Evolutionary conservation across 2,329 filamentous ascomycete genomes (phyloP), one percentile per base, ranked within the genome.

Genomic region (Alternaria consortialis): DNA sequence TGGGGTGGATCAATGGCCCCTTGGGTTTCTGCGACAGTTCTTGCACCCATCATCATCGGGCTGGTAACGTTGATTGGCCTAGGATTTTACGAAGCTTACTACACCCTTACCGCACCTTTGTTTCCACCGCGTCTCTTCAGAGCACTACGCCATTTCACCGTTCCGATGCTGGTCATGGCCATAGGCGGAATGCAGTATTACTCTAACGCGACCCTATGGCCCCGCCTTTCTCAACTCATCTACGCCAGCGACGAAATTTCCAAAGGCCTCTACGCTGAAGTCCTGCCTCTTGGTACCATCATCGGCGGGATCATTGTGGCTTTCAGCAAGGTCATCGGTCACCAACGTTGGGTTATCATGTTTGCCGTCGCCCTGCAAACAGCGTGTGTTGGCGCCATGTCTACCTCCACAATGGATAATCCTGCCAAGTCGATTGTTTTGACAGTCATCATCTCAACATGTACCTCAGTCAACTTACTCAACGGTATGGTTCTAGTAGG

Each of bases 171-270:
- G 2, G 70, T 72, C 25, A 75, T 75, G 71, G 69, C 72, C 2
- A 73, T 75, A 17, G 71, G 69, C 2, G 70, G 71, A 0, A 74
- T 73, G 70, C 72, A 75, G 40, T 75, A 75, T 37, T 75, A 75
- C 48, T 67, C 61, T 12, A 72, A 75, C n/a, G 70, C 72, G 3
- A 75, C 72, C 1, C 60, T 75, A 2, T 75, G 70, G 71, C 62
- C 53, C 7, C 67, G 72, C 11, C 65, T 75, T 0, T 72, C 69
- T 1, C 71, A 72, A 37, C 66, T 75, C 9, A 67, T 75, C 7
- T 75, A 75, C 36, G 69, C 72, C 1, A 61, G 40, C 20, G 69
- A 75, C 42, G 72, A 75, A 48, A 65, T 75, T 15, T 71, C 69
- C 7, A 75, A 74, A 52, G 70, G 72, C 4, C 57, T 74, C 0